phyloP scores from a whole-genome alignment of 2,329 filamentous ascomycete species.

The Celoporthe dispersa region DNA sequence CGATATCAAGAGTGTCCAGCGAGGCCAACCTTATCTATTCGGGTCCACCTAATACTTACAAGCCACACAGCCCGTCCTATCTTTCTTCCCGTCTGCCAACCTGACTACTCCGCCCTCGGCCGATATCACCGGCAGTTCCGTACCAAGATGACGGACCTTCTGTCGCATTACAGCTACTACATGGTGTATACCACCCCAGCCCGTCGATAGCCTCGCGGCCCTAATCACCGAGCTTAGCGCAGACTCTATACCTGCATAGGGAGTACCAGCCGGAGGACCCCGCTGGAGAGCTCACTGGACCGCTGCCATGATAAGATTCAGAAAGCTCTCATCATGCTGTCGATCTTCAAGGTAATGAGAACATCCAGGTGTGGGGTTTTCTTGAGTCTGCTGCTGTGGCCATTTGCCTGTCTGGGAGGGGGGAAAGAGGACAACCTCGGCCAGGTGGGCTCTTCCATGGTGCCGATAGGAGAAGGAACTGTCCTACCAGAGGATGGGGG shows the following conservation, averaged over 20 bases:
- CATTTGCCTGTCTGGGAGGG: not conserved
- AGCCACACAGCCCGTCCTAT: not conserved
- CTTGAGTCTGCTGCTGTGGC: no score
- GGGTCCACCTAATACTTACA: not conserved
- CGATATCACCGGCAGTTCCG: constrained; percentile 6
- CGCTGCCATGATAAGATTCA: not conserved
- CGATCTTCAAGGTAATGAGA: constrained; percentile 5
- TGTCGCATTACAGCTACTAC: not conserved
- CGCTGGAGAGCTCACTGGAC: not conserved
- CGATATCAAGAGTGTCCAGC: not conserved
- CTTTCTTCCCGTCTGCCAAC: not conserved
- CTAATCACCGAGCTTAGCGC: constrained; percentile 14
- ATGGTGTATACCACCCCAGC: not conserved
- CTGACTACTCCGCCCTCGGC: not conserved
- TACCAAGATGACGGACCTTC: not conserved
- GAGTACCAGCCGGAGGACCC: not conserved
- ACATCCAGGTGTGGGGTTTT: not conserved
- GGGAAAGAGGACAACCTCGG: not conserved
- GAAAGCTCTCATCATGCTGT: not conserved
- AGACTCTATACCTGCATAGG: constrained; percentile 7
- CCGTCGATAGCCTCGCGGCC: not conserved
- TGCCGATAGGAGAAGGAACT: not conserved
- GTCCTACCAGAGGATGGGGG: not conserved
- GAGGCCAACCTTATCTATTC: not conserved
- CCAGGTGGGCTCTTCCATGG: not conserved